Percentiles rank a stretch among this genome's conserved stretches.
Evolutionary conservation across 352 stramenopile genomes (phyloP).

Genomic region (Phytophthora syringae): DNA sequence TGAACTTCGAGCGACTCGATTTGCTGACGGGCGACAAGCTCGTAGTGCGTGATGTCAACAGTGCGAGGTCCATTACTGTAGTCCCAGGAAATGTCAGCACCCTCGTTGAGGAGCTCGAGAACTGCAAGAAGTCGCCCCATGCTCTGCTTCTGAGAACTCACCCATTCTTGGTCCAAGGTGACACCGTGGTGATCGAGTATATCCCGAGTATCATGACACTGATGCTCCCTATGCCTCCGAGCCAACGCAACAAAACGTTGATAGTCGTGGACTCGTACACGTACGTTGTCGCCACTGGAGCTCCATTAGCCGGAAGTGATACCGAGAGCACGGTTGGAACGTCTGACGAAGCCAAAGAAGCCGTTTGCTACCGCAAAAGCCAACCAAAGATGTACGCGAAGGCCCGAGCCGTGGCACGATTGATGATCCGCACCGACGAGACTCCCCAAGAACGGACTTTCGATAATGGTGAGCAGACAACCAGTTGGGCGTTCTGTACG

Average conservation of each 20-base stretch:
- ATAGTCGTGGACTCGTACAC: conserved; percentile 53
- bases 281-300: conserved; percentile 22
- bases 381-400: conserved; percentile 64
- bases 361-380: conserved; percentile 61
- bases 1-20: conserved; percentile 38
- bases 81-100: conserved; percentile 23
- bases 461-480: conserved; percentile 13
- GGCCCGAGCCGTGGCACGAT: conserved; percentile 50
- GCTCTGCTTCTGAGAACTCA: conserved; percentile 44
- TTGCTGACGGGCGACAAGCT: conserved; percentile 42
- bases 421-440: conserved; percentile 53
- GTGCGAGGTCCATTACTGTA: conserved; percentile 10
- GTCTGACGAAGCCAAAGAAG: conserved; percentile 59
- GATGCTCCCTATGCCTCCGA: conserved; percentile 39
- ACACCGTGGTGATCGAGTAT: conserved; percentile 55
- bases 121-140: conserved; percentile 19
- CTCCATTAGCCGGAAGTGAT: conserved; percentile 3
- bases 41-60: conserved; percentile 29
- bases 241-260: conserved; percentile 27
- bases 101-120: background rate
- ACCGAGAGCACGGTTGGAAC: conserved; percentile 55
- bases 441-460: conserved; percentile 8
- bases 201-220: conserved; percentile 56
- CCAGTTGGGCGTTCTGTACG: conserved; percentile 53
- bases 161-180: conserved; percentile 49